Percentiles rank a stretch among this genome's conserved stretches.
phyloP scores from a whole-genome alignment of 306 rosid species.

The Acmispon strigosus region DNA sequence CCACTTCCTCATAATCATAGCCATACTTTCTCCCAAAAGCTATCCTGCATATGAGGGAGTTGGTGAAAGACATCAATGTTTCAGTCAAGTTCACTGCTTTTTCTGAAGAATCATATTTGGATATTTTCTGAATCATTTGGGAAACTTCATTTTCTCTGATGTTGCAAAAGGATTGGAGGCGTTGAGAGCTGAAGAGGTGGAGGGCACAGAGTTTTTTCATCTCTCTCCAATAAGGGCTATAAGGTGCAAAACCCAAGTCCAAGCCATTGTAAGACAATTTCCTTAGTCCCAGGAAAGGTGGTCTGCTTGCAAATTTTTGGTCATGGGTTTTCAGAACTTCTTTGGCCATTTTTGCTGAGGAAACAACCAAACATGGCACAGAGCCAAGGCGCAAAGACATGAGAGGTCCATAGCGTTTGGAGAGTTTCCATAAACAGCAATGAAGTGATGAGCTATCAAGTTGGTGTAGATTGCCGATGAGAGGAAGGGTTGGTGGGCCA shows the following conservation, averaged over 20 bases:
- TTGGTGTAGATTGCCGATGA: conserved; percentile 53
- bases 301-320: conserved; percentile 35
- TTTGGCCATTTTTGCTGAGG: conserved; percentile 22
- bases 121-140: conserved; percentile 12
- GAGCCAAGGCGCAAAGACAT: conserved; percentile 36
- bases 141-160: conserved; percentile 27
- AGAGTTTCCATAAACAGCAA: conserved; percentile 22
- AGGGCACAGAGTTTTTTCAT: conserved; percentile 30
- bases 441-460: conserved; percentile 25
- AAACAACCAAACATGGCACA: conserved; percentile 19
- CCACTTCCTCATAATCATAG: not conserved
- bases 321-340: conserved; percentile 38
- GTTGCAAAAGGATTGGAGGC: conserved; percentile 23
- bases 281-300: not conserved
- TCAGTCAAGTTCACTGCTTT: conserved; percentile 19
- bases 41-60: conserved; percentile 26
- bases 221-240: conserved; percentile 41
- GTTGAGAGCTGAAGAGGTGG: conserved; percentile 31
- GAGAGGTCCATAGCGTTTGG: conserved; percentile 44
- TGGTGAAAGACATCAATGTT: conserved; percentile 17
- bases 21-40: conserved; percentile 39
- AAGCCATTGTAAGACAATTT: conserved; percentile 36
- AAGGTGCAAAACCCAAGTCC: conserved; percentile 41
- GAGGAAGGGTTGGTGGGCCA: conserved; percentile 45
- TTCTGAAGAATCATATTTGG: not conserved